Conservation (phyloP, 1,284 basidiomycete genomes). For the Singerocomus inundabilis region DNA sequence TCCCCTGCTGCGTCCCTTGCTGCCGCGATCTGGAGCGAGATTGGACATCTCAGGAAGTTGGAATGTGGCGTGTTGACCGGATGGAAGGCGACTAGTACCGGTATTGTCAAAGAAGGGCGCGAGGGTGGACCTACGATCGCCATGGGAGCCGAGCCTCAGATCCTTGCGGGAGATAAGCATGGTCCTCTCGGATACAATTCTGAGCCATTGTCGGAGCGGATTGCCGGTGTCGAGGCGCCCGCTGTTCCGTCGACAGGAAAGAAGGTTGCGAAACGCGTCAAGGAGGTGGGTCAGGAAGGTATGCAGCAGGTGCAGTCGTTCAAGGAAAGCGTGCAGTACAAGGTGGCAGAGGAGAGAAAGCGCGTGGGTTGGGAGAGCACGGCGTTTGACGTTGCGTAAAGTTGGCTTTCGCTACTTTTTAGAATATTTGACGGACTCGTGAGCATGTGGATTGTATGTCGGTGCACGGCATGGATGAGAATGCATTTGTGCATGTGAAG, state of each 20-base stretch:
- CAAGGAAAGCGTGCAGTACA: slow-evolving; percentile 26
- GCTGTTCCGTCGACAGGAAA: background rate
- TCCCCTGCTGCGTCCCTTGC: slow-evolving; percentile 45
- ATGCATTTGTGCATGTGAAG: too few relatives aligned
- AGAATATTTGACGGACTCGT: too few relatives aligned
- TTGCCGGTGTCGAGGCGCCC: slow-evolving; percentile 18
- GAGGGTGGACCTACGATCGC: slow-evolving; percentile 49
- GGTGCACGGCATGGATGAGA: too few relatives aligned
- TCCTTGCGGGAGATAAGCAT: slow-evolving; percentile 59
- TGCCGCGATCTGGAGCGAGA: slow-evolving; percentile 62
- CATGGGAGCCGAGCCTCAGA: slow-evolving; percentile 68
- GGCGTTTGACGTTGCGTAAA: slow-evolving; percentile 25
- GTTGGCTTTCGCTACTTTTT: too few relatives aligned
- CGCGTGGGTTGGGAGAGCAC: slow-evolving; percentile 27
- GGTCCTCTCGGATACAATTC: slow-evolving; percentile 59
- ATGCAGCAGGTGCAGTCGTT: slow-evolving; percentile 24
- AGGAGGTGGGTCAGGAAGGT: slow-evolving; percentile 16
- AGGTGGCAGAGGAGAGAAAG: slow-evolving; percentile 19
- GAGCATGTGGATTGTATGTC: too few relatives aligned
- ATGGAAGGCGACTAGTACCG: slow-evolving; percentile 58
- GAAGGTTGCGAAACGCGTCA: slow-evolving; percentile 6
- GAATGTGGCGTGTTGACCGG: slow-evolving; percentile 41
- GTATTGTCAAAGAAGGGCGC: slow-evolving; percentile 49
- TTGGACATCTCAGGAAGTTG: slow-evolving; percentile 51
- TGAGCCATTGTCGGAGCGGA: slow-evolving; percentile 42